Evolutionary conservation across 306 rosid species (phyloP).

Genomic region (Trichosanthes cucumerina): DNA sequence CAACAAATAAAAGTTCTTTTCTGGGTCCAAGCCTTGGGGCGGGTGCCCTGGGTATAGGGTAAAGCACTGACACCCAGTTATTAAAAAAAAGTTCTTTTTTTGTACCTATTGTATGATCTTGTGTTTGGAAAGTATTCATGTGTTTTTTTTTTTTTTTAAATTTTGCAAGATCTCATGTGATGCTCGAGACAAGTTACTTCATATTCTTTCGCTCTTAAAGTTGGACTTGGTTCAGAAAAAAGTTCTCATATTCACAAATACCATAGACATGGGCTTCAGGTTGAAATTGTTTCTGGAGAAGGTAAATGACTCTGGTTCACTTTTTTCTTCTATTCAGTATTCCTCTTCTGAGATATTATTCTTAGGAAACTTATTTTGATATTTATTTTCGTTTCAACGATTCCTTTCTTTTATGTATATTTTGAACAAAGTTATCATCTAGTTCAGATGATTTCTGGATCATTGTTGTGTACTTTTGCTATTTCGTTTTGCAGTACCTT

Average conservation of each 20-base stretch:
- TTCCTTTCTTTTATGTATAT: background rate
- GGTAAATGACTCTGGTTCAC: conserved; percentile 33
- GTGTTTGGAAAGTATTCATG: background rate
- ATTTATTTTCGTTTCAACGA: background rate
- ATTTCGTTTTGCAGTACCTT: background rate
- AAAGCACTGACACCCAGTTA: no score
- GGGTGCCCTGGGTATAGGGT: no score
- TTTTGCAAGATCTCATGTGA: conserved; percentile 54
- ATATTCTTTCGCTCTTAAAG: conserved; percentile 74
- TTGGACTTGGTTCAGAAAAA: conserved; percentile 85
- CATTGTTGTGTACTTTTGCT: background rate
- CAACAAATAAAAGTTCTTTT: background rate
- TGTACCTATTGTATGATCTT: background rate
- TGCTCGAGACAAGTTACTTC: conserved; percentile 61
- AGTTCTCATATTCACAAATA: conserved; percentile 74
- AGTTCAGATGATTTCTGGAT: background rate
- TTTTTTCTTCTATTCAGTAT: background rate
- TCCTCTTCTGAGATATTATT: background rate
- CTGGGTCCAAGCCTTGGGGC: no score
- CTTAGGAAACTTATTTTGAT: background rate
- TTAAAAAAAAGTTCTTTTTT: background rate
- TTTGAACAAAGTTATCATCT: background rate
- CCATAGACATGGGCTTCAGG: conserved; percentile 77
- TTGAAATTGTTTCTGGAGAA: conserved; percentile 75
- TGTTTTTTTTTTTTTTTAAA: background rate